Evolutionary conservation across 192 early-diverging fungal species (phyloP).

Genomic region (Lobosporangium transversale): DNA sequence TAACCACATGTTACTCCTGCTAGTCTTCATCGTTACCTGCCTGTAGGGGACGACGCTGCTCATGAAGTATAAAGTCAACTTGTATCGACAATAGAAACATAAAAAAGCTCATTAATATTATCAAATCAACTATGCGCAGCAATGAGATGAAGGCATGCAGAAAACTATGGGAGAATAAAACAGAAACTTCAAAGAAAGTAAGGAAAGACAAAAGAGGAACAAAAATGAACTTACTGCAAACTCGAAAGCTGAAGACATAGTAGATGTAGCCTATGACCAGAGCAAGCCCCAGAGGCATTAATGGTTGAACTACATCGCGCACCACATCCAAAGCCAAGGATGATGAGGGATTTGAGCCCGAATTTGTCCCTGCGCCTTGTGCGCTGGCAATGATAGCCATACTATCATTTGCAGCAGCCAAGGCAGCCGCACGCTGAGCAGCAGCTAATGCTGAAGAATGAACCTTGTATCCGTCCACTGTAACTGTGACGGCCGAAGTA

Average conservation of each 20-base stretch:
- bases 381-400: background rate
- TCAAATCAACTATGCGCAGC: background rate
- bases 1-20: too few relatives aligned
- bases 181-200: too few relatives aligned
- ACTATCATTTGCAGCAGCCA: slow-evolving; percentile 26
- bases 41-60: slow-evolving; percentile 9
- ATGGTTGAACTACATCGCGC: slow-evolving; percentile 4
- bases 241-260: slow-evolving; percentile 38
- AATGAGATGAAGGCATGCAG: background rate
- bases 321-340: background rate
- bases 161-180: background rate
- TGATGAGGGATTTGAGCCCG: background rate
- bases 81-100: background rate
- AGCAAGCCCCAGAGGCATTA: slow-evolving; percentile 24
- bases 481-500: background rate
- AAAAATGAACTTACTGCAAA: slow-evolving; percentile 33
- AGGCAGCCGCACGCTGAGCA: slow-evolving; percentile 27
- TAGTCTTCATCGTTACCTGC: slow-evolving; percentile 44
- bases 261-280: slow-evolving; percentile 32
- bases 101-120: too few relatives aligned
- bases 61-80: slow-evolving; percentile 28
- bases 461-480: slow-evolving; percentile 25
- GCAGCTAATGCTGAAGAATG: slow-evolving; percentile 42
- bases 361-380: background rate
- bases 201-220: too few relatives aligned